Evolutionary conservation across 345 rosid species (phyloP), one percentile per base, ranked within the genome.

Genomic region (Ricinus communis): DNA sequence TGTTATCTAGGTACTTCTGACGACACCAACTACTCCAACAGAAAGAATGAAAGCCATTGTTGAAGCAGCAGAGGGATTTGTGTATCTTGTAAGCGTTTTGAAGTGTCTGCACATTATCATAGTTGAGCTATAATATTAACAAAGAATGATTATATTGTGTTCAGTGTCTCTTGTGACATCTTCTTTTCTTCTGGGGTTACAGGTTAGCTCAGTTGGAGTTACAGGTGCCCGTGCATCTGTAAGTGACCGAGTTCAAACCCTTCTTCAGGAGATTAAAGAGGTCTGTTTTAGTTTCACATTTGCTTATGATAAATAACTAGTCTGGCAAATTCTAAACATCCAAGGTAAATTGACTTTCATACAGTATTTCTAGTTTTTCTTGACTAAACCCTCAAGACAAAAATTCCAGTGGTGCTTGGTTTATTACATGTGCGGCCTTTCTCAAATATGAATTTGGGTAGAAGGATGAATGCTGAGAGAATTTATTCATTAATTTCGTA

Each of bases 201-300:
- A 95, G 99, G 96, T 89, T 27, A 95, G 99, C 65, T 84, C 98
- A 24, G 27, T 83, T 19, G 99, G 98, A 66, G 99, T 92, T 70
- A 92, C 98, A 7, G 99, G 96, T 27, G 83, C 97, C 0, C 91
- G 98, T 72, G 83, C 86, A 55, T 87, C 93, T 66, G 87, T 93
- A 13, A 95, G 87, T 31, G 83, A 69, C 33, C 62, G 81, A 68
- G 97, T 89, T 71, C 86, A 82, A 67, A 73, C 83, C 75, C 98
- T 88, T 78, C 74, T 93, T 25, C 80, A 54, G 36, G 91, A 90
- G n/a, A 82, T 89, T 70, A 95, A 88, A 82, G 82, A 82, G 93
- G 93, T 87, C 38, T 19, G 84, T 69, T 43, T 46, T 41, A 38
- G 0, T 30, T 41, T 41, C 19, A 8, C 14, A 22, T 24, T 14